Base-by-base conservation (phyloP, 2,329 filamentous ascomycete genomes). In the Sporothrix mexicana region DNA sequence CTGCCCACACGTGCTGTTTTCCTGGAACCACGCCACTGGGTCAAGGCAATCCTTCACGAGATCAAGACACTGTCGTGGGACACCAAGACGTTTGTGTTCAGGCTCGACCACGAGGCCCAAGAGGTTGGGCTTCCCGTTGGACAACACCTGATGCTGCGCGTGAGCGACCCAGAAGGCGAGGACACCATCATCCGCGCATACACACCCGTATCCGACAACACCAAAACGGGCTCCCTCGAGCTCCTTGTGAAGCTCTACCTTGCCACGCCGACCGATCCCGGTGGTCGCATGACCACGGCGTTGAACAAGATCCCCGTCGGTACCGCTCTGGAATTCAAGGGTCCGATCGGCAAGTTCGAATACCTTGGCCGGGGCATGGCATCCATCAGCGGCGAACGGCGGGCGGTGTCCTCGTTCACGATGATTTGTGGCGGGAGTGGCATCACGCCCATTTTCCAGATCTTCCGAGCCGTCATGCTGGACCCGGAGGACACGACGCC, bases 401-500 rank as follows among this genome's bases (percentile, higher is more conserved):
- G 92, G 77, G 78, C 82, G 0, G 82, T 97, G 57, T 66, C 70
- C 15, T 66, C 70, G 2, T 93, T 97, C 80, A 85, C 92, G 79
- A 97, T 97, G 94, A 90, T 97, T 45, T 96, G 93, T 77, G 95
- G 88, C 15, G 95, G 95, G 6, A 93, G 89, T n/a, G 95, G 95
- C 0, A 92, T 98, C 78, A 97, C 95, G n/a, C 95, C 95, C 0
- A 93, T 97, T 75, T 96, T 91, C 79, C 93, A 96, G 78, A 92
- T 97, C 2, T 84, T 97, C 70, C 85, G 93, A 7, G 91, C 93
- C 0, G 88, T 97, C 62, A 89, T 95, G 75, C 84, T 86, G 66
- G 89, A 96, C 74, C 77, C 79, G 1, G 79, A 84, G 0, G 93
- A 95, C 78, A 76, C 80, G 9, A 96, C 93, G 0, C 82, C 80